Evolutionary conservation across 73 alveolate species (phyloP).

Genomic region (Breviolum minutum): DNA sequence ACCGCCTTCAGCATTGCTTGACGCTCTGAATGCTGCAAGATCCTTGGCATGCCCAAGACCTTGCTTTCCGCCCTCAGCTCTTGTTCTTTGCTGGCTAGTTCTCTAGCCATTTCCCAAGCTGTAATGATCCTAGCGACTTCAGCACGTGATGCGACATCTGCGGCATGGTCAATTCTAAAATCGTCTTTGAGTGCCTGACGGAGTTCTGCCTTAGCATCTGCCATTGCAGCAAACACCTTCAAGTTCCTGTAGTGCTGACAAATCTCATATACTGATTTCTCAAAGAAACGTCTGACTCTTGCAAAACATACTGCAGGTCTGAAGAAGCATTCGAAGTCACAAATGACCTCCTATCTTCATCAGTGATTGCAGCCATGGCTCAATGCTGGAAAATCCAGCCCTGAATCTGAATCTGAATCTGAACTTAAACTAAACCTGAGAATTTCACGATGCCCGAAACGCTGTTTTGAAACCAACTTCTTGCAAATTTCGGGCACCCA

Average conservation of each 20-base stretch:
- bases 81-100: neutral
- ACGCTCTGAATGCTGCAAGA: neutral
- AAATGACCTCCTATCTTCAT: neutral
- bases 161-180: neutral
- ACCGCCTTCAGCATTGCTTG: slow-evolving; percentile 11
- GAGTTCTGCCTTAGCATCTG: neutral
- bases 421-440: neutral
- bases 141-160: neutral
- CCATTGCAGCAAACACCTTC: neutral
- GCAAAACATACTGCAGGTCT: neutral
- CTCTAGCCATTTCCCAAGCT: neutral
- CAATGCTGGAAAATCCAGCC: no score
- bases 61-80: neutral
- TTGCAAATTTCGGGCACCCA: no score
- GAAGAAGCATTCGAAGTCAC: neutral
- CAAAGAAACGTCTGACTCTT: neutral
- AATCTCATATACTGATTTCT: neutral
- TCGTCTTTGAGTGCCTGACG: neutral
- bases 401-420: neutral
- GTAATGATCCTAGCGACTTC: neutral
- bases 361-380: neutral
- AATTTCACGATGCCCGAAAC: no score
- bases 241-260: neutral
- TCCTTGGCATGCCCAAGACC: neutral
- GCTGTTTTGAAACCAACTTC: no score